phyloP scores from a whole-genome alignment of 176 grass and related monocot species.

The Oryza punctata region DNA sequence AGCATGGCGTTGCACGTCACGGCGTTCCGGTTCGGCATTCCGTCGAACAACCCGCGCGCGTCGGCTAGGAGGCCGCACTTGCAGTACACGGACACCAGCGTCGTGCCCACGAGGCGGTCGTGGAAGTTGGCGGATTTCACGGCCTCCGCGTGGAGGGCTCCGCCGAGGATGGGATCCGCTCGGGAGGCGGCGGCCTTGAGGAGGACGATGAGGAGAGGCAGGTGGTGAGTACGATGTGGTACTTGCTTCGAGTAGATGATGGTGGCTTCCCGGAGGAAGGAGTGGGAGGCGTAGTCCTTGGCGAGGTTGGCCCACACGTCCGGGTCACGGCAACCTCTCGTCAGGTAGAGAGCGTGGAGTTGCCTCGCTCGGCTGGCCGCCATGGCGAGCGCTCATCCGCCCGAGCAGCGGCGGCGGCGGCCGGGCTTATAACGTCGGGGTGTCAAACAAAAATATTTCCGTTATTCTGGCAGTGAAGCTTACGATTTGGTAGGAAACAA shows the following conservation, averaged over 20 bases:
- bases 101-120: constrained; percentile 50
- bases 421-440: no score
- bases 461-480: no score
- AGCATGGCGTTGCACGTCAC: constrained; percentile 57
- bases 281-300: constrained; percentile 40
- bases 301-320: constrained; percentile 41
- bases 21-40: constrained; percentile 48
- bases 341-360: constrained; percentile 44
- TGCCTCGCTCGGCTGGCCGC: constrained; percentile 35
- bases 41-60: constrained; percentile 51
- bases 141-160: constrained; percentile 49
- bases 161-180: constrained; percentile 21
- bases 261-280: constrained; percentile 43
- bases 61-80: constrained; percentile 35
- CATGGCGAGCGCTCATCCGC: constrained; percentile 1
- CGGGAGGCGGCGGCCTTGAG: constrained; percentile 50
- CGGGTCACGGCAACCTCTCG: background rate
- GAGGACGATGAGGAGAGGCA: constrained; percentile 48
- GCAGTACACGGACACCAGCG: constrained; percentile 62
- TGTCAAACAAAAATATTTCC: no score
- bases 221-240: constrained; percentile 46
- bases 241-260: constrained; percentile 42
- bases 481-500: no score
- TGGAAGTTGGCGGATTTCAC: constrained; percentile 33
- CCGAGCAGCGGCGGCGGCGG: no score